Evolutionary conservation across 2,329 filamentous ascomycete species (phyloP).

Genomic region (Fusarium compactum): DNA sequence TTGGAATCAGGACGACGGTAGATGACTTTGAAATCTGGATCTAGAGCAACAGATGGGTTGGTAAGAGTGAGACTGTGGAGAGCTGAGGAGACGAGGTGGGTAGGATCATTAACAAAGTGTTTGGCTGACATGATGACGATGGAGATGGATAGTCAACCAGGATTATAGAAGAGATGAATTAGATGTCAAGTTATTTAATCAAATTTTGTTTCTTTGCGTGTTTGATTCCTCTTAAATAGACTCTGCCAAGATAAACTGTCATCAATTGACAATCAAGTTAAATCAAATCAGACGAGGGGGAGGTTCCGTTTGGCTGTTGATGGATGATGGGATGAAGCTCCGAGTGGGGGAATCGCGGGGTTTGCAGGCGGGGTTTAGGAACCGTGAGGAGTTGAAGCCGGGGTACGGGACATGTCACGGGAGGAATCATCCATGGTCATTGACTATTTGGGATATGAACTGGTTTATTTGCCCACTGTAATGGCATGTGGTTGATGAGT

Average conservation of each 20-base stretch:
- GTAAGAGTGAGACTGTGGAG: constrained; percentile 82
- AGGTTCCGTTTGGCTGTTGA: constrained; percentile 12
- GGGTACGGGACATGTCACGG: constrained; percentile 20
- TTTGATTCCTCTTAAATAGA: constrained; percentile 1
- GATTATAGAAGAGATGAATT: background rate
- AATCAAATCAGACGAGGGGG: constrained; percentile 4
- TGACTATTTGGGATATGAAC: constrained; percentile 2
- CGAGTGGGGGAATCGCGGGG: constrained; percentile 33
- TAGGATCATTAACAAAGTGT: constrained; percentile 90
- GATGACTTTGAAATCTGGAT: constrained; percentile 83
- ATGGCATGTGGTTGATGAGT: constrained; percentile 18
- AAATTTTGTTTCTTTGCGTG: background rate
- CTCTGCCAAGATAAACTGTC: constrained; percentile 3
- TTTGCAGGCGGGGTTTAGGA: constrained; percentile 22
- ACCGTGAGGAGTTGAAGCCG: constrained; percentile 14
- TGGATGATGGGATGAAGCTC: constrained; percentile 13
- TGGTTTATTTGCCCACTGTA: background rate
- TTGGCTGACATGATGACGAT: constrained; percentile 67
- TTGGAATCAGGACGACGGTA: constrained; percentile 72
- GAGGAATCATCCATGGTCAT: constrained; percentile 7
- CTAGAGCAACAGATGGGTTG: constrained; percentile 85
- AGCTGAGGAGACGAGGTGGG: constrained; percentile 80
- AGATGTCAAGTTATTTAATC: background rate
- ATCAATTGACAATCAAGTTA: constrained; percentile 8
- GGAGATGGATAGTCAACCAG: constrained; percentile 5